phyloP scores from a whole-genome alignment of 805 yeast species.

The Schizosaccharomyces japonicus region DNA sequence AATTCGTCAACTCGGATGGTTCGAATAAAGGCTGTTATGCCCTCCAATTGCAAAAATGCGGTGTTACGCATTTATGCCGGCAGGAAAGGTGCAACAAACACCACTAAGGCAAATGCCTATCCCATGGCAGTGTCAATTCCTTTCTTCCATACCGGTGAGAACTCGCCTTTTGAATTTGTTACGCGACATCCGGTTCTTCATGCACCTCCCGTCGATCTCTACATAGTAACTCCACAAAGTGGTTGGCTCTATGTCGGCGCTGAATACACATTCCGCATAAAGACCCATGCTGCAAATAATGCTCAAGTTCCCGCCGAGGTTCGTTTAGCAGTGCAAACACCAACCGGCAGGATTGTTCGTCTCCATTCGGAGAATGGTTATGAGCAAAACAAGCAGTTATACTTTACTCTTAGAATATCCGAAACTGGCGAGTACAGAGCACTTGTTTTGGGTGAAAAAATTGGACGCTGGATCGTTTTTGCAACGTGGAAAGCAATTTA shows the following conservation, averaged over 20 bases:
- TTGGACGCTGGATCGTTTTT: conserved; percentile 38
- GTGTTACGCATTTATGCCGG: conserved; percentile 56
- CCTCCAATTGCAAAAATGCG: conserved; percentile 45
- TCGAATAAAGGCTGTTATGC: conserved; percentile 59
- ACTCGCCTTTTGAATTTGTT: conserved; percentile 41
- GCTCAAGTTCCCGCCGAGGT: neutral
- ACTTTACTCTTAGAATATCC: conserved; percentile 18
- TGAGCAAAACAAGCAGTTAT: no score
- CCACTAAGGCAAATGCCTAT: conserved; percentile 8
- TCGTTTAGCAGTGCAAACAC: conserved; percentile 29
- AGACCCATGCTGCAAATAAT: neutral
- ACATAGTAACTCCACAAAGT: conserved; percentile 67
- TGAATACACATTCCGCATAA: conserved; percentile 30
- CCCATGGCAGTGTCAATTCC: conserved; percentile 18
- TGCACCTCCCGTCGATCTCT: conserved; percentile 47
- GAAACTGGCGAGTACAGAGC: conserved; percentile 72
- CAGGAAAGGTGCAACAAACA: conserved; percentile 22
- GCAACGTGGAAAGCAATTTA: conserved; percentile 1
- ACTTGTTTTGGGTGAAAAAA: conserved; percentile 41
- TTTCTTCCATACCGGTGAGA: conserved; percentile 11
- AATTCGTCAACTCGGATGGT: conserved; percentile 34
- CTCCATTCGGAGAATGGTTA: neutral
- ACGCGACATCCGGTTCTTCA: conserved; percentile 49
- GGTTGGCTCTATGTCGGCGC: conserved; percentile 31
- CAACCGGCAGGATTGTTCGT: conserved; percentile 54